phyloP scores from a whole-genome alignment of 2,329 filamentous ascomycete genomes.

The Ceratocystis smalleyi region DNA sequence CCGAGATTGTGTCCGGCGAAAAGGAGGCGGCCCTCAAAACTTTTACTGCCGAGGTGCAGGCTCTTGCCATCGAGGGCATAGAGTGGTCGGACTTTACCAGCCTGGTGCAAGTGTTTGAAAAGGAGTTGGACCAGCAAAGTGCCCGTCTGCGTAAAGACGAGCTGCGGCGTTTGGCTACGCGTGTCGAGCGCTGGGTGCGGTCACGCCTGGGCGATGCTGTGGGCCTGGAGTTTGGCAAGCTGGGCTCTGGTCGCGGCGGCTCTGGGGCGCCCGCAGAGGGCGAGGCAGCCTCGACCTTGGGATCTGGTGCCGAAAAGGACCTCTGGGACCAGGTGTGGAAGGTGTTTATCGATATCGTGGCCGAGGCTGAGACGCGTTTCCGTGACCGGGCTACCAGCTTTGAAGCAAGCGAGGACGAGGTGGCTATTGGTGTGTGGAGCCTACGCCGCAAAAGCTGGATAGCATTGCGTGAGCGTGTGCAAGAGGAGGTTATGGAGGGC shows the following conservation, averaged over 20 bases:
- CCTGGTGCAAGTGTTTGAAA: slow-evolving; percentile 65
- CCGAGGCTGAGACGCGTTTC: slow-evolving; percentile 73
- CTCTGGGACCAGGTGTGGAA: slow-evolving; percentile 95
- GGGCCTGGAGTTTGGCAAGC: slow-evolving; percentile 87
- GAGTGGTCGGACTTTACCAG: slow-evolving; percentile 77
- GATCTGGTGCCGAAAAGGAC: slow-evolving; percentile 49
- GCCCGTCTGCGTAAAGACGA: slow-evolving; percentile 77
- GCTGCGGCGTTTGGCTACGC: slow-evolving; percentile 79
- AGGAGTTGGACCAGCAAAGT: slow-evolving; percentile 83
- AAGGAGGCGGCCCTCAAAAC: slow-evolving; percentile 59
- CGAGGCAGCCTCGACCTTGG: slow-evolving; percentile 31
- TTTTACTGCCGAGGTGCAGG: slow-evolving; percentile 62
- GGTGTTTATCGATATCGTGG: slow-evolving; percentile 66
- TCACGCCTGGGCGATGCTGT: slow-evolving; percentile 75
- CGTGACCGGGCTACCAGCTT: slow-evolving; percentile 82
- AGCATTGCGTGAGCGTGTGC: slow-evolving; percentile 74
- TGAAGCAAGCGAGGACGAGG: slow-evolving; percentile 79
- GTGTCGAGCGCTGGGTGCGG: slow-evolving; percentile 87
- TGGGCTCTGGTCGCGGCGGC: slow-evolving; percentile 75
- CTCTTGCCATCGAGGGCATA: slow-evolving; percentile 61
- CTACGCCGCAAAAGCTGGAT: slow-evolving; percentile 89
- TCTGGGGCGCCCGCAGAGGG: slow-evolving; percentile 64
- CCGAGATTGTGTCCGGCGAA: slow-evolving; percentile 74
- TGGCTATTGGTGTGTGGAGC: slow-evolving; percentile 83
- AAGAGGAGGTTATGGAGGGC: slow-evolving; percentile 96